Evolutionary conservation across 108 stramenopile species (phyloP).

Genomic region (Aureococcus anophagefferens): DNA sequence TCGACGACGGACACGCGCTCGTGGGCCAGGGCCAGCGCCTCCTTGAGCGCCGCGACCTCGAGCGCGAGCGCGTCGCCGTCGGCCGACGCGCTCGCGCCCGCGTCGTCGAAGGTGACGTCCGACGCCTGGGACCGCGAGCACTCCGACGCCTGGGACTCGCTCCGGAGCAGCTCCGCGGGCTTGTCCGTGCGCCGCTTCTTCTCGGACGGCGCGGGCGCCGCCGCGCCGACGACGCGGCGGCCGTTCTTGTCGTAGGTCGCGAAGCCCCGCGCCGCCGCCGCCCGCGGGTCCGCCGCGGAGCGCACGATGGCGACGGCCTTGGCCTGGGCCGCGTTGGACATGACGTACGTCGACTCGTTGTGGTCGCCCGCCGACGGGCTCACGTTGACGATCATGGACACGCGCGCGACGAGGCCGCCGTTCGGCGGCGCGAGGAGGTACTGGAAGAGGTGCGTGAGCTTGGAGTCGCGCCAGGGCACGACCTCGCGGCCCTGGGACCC

Average conservation of each 20-base stretch:
- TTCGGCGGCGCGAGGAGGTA: slow-evolving; percentile 57
- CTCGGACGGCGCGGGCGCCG: neutral
- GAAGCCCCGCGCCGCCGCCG: too few relatives aligned
- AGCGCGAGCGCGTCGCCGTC: neutral
- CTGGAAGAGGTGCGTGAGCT: slow-evolving; percentile 92
- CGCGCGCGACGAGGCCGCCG: slow-evolving; percentile 26
- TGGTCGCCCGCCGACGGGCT: slow-evolving; percentile 71
- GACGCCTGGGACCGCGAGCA: too few relatives aligned
- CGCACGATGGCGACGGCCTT: slow-evolving; percentile 37
- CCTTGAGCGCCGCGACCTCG: neutral
- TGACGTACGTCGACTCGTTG: slow-evolving; percentile 85
- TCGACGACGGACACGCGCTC: neutral
- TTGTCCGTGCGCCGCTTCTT: neutral
- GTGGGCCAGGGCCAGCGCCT: neutral
- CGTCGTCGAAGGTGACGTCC: too few relatives aligned
- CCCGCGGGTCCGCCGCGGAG: neutral
- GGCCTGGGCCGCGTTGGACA: slow-evolving; percentile 66
- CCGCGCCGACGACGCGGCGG: neutral
- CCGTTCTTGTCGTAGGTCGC: neutral
- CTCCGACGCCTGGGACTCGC: too few relatives aligned
- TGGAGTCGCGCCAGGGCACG: slow-evolving; percentile 90
- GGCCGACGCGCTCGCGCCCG: too few relatives aligned
- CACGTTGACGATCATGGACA: slow-evolving; percentile 84
- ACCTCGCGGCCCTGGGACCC: slow-evolving; percentile 2
- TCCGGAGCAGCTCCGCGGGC: too few relatives aligned